A percentile compares a stretch with the other conserved stretches of the same genome.
phyloP scores from a whole-genome alignment of 192 early-diverging fungal genomes.

The Podila clonocystis region DNA sequence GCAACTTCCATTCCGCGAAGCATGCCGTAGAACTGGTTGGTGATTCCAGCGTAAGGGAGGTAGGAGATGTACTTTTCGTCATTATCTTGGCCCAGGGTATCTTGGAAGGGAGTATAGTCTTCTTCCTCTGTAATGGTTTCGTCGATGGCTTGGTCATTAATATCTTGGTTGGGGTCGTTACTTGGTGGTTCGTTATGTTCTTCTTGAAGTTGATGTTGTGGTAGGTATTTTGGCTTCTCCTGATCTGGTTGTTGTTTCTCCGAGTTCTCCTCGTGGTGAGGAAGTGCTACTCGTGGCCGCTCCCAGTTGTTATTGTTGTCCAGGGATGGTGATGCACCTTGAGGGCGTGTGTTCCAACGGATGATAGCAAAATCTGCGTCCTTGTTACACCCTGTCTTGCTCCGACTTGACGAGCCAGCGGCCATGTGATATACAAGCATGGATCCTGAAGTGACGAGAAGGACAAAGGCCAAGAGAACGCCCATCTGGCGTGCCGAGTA shows the following conservation, averaged over 20 bases:
- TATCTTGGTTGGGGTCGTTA: slow-evolving; percentile 1
- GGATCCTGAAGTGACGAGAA: slow-evolving; percentile 31
- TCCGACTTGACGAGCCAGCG: slow-evolving; percentile 6
- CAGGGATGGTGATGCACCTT: no score
- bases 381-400: slow-evolving; percentile 18
- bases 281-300: neutral
- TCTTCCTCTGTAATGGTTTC: slow-evolving; percentile 20
- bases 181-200: neutral
- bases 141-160: slow-evolving; percentile 1
- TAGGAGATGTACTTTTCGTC: slow-evolving; percentile 30
- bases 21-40: slow-evolving; percentile 51
- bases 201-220: neutral
- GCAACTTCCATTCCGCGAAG: slow-evolving; percentile 49
- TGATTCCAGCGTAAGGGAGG: slow-evolving; percentile 49
- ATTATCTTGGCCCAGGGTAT: slow-evolving; percentile 21
- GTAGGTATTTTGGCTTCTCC: neutral
- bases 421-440: slow-evolving; percentile 43
- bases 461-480: slow-evolving; percentile 27
- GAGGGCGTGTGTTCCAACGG: slow-evolving; percentile 24
- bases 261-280: slow-evolving; percentile 1
- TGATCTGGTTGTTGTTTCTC: slow-evolving; percentile 1
- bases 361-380: slow-evolving; percentile 44
- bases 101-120: slow-evolving; percentile 23
- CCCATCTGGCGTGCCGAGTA: slow-evolving; percentile 26
- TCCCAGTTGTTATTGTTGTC: neutral